Conservation (phyloP, 441 rosid species). For the Rhodomyrtus psidioides region DNA sequence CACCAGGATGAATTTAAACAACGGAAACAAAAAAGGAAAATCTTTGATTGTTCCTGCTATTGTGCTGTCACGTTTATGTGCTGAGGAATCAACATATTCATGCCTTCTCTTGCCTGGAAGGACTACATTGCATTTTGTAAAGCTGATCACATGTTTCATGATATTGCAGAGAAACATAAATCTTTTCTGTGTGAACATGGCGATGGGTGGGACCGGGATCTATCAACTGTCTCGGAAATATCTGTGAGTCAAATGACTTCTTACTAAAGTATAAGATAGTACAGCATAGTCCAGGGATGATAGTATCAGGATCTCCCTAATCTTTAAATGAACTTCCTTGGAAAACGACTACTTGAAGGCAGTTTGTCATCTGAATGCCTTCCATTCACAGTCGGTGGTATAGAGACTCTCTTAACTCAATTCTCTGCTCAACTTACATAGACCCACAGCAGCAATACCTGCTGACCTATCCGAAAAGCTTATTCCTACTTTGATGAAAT, state of each 20-base stretch:
- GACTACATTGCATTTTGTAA: background rate
- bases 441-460: background rate
- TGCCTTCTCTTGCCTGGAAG: background rate
- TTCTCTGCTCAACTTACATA: background rate
- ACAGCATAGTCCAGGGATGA: background rate
- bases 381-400: background rate
- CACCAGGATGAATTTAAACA: background rate
- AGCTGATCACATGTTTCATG: background rate
- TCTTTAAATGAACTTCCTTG: background rate
- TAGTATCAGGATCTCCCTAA: background rate
- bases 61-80: background rate
- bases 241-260: constrained; percentile 34
- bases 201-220: constrained; percentile 80
- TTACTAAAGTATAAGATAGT: background rate
- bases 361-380: background rate
- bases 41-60: background rate
- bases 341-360: background rate
- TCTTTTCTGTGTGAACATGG: constrained; percentile 77
- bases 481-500: background rate
- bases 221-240: constrained; percentile 79
- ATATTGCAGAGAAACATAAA: constrained; percentile 82
- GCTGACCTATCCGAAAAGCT: background rate
- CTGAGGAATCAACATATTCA: background rate
- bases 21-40: background rate
- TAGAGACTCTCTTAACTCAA: background rate